Evolutionary conservation across 2,329 filamentous ascomycete genomes (phyloP).

Genomic region (Chlorencoelia australis): DNA sequence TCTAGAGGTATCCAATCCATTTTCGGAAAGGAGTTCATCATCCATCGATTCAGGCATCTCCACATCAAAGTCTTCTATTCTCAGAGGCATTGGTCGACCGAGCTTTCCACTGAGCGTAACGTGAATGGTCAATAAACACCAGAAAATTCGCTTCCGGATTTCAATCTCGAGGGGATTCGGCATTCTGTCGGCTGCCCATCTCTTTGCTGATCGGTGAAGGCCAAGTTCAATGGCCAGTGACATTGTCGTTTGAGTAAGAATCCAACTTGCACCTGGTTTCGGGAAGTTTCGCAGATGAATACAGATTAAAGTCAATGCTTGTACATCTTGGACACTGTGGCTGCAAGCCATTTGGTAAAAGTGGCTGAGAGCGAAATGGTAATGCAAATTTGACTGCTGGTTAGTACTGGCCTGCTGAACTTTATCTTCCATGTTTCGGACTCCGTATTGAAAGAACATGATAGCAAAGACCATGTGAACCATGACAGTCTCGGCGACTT

Average conservation of each 20-base stretch:
- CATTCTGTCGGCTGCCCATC: slow-evolving; percentile 37
- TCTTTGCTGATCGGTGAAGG: slow-evolving; percentile 60
- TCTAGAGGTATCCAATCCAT: slow-evolving; percentile 47
- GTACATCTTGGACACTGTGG: slow-evolving; percentile 55
- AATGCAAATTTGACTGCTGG: slow-evolving; percentile 63
- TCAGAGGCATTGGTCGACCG: slow-evolving; percentile 66
- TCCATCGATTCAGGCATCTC: slow-evolving; percentile 63
- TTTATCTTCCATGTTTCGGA: slow-evolving; percentile 51
- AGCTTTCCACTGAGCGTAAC: slow-evolving; percentile 65
- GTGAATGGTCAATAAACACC: slow-evolving; percentile 56
- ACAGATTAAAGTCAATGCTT: slow-evolving; percentile 64
- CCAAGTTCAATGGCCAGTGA: slow-evolving; percentile 64
- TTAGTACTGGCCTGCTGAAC: slow-evolving; percentile 46
- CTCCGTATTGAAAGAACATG: slow-evolving; percentile 68
- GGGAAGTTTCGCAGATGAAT: slow-evolving; percentile 67
- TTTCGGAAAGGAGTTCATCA: slow-evolving; percentile 58
- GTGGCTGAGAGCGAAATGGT: slow-evolving; percentile 63
- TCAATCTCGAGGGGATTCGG: slow-evolving; percentile 56
- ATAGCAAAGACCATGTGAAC: slow-evolving; percentile 73
- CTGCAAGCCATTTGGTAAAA: slow-evolving; percentile 54
- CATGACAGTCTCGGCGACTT: slow-evolving; percentile 54
- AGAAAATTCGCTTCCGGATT: slow-evolving; percentile 70
- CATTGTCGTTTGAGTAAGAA: slow-evolving; percentile 55
- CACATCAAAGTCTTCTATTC: slow-evolving; percentile 66
- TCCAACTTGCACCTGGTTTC: slow-evolving; percentile 65